These are phyloP conservation scores for Atkinsonella texensis DNA, from an alignment of 2,329 filamentous ascomycete species.

Conservation along the genomic window DNA sequence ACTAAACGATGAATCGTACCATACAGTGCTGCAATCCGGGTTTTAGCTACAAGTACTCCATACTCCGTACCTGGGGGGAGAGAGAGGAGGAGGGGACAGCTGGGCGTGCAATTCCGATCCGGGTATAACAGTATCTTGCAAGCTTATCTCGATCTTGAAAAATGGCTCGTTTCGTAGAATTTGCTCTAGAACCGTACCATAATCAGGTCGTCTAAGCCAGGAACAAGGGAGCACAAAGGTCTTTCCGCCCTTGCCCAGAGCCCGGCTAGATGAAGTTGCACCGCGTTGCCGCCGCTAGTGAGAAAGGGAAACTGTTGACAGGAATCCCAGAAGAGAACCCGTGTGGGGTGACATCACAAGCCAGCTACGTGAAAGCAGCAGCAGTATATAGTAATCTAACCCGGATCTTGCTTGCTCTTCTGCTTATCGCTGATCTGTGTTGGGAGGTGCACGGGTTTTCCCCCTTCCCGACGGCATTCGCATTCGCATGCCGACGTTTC, in stretches of 20 bases:
- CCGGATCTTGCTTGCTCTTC: not conserved
- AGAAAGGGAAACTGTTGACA: not conserved
- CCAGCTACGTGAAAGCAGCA: not conserved
- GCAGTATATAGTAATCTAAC: not conserved
- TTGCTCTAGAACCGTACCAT: no score
- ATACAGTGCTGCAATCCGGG: not conserved
- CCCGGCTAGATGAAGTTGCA: not conserved
- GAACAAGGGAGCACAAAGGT: not conserved
- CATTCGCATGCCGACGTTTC: not conserved
- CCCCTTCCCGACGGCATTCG: not conserved
- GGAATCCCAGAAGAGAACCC: not conserved
- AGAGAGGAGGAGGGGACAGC: not conserved
- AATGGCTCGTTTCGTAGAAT: no score
- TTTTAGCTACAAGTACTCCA: not conserved
- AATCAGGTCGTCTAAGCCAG: no score
- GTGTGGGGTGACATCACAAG: not conserved
- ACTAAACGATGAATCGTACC: not conserved
- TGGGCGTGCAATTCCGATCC: no score
- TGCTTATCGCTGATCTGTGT: not conserved
- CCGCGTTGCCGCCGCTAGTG: not conserved
- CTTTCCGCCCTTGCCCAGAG: not conserved
- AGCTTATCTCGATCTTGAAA: no score
- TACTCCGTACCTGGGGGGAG: not conserved
- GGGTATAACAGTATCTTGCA: no score
- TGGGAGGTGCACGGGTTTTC: not conserved